phyloP scores from a whole-genome alignment of 257 asterid species.

The Solanum raphanifolium region DNA sequence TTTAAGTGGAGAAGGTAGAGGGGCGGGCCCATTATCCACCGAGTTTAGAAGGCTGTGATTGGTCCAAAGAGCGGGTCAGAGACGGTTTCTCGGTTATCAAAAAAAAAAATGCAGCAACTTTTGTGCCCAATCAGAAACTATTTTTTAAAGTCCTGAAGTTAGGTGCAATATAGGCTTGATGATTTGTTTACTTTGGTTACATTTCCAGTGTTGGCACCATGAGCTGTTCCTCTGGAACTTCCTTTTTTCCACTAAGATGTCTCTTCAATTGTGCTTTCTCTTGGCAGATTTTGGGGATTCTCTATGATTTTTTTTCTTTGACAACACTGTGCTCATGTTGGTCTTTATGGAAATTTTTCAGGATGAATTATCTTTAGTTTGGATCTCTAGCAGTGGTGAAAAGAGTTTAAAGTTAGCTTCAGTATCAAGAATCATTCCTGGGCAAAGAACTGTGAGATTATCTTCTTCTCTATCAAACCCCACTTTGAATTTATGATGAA shows the following conservation, averaged over 20 bases:
- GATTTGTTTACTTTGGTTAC: background rate
- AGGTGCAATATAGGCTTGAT: background rate
- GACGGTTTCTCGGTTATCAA: too few species aligned
- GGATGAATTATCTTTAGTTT: slow-evolving; percentile 71
- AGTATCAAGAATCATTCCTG: slow-evolving; percentile 72
- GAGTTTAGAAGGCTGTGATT: too few species aligned
- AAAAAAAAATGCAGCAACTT: background rate
- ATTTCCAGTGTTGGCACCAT: background rate
- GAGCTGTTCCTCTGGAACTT: background rate
- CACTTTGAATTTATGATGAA: background rate
- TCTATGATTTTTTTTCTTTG: background rate
- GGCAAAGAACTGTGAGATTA: slow-evolving; percentile 89
- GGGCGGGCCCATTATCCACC: too few species aligned
- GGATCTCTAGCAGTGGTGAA: slow-evolving; percentile 83
- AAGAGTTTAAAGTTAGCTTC: slow-evolving; percentile 73
- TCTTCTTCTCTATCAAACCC: background rate
- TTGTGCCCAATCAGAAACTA: background rate
- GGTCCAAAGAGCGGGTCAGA: too few species aligned
- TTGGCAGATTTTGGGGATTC: background rate
- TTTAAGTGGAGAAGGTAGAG: too few species aligned
- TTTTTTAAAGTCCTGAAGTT: background rate
- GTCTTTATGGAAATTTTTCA: slow-evolving; percentile 9
- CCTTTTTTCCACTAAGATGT: background rate
- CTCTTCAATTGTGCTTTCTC: background rate
- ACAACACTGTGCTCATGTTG: slow-evolving; percentile 4